Percentiles rank a stretch among this genome's conserved stretches.
Evolutionary conservation across 75 land plant genomes (phyloP).

Genomic region (Ceratopteris richardii): DNA sequence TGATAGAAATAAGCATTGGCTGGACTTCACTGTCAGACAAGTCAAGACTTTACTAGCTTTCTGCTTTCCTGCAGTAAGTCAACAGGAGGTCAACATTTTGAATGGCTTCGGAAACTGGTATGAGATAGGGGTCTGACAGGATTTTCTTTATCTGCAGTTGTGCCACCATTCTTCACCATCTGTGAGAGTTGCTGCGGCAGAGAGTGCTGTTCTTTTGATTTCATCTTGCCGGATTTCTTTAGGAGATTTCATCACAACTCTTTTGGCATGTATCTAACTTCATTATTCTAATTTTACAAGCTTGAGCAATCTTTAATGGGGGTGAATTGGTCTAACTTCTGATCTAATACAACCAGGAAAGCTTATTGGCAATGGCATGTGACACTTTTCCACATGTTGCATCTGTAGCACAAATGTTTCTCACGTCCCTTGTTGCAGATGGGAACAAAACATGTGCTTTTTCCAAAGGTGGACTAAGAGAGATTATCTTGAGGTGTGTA

Average conservation of each 20-base stretch:
- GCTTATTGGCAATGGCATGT: slow-evolving; percentile 69
- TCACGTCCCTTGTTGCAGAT: slow-evolving; percentile 25
- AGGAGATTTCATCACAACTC: slow-evolving; percentile 48
- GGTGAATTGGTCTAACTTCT: background rate
- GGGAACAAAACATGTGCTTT: too few species aligned
- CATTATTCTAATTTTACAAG: background rate
- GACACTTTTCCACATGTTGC: slow-evolving; percentile 69
- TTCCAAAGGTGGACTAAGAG: background rate
- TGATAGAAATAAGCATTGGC: slow-evolving; percentile 61
- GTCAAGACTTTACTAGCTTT: slow-evolving; percentile 53
- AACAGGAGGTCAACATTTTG: background rate
- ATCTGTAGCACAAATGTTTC: slow-evolving; percentile 43
- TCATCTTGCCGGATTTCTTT: slow-evolving; percentile 52
- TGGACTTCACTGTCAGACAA: slow-evolving; percentile 47
- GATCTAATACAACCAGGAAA: slow-evolving; percentile 44
- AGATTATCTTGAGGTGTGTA: slow-evolving; percentile 3
- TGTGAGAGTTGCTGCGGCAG: slow-evolving; percentile 64
- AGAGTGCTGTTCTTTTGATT: slow-evolving; percentile 45
- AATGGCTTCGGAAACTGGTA: too few species aligned
- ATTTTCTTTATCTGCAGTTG: slow-evolving; percentile 28
- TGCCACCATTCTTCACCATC: slow-evolving; percentile 65
- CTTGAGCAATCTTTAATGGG: background rate
- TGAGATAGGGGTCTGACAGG: too few species aligned
- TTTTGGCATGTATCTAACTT: slow-evolving; percentile 56
- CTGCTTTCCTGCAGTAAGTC: slow-evolving; percentile 68